A percentile compares a stretch with the other conserved stretches of the same genome.
These are phyloP conservation scores for Tuber calosporum DNA, from an alignment of 495 filamentous ascomycete species.

Conservation along the genomic window DNA sequence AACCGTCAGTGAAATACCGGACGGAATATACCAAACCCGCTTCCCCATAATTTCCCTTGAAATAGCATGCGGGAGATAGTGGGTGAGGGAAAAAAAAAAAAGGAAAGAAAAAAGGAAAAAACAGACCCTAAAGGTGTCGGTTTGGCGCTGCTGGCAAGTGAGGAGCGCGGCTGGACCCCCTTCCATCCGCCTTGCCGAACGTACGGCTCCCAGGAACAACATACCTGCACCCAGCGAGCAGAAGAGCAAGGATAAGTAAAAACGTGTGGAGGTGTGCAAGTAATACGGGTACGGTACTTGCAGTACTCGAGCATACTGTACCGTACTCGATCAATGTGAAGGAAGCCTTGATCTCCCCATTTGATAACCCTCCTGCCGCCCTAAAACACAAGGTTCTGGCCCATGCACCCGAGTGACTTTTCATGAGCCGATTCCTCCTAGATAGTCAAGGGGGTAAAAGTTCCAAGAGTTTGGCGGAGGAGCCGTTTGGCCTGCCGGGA, in stretches of 20 bases:
- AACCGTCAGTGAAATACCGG: constrained; percentile 4
- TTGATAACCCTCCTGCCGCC: background rate
- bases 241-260: background rate
- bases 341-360: background rate
- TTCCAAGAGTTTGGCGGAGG: background rate
- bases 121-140: background rate
- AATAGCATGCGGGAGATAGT: background rate
- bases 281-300: background rate
- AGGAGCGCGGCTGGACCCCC: background rate
- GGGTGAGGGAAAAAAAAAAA: background rate
- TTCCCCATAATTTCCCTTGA: constrained; percentile 1
- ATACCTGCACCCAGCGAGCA: background rate
- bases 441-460: background rate
- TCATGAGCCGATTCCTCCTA: background rate
- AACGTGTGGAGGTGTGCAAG: background rate
- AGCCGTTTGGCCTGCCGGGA: background rate
- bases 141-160: background rate
- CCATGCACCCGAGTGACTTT: background rate
- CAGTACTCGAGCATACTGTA: too few species aligned
- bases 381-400: background rate
- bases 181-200: background rate
- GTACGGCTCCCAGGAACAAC: background rate
- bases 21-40: background rate
- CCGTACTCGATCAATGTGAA: too few species aligned
- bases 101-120: background rate